Evolutionary conservation across 2,329 filamentous ascomycete genomes (phyloP), one percentile per base, ranked within the genome.

Genomic region (Ceratocystis alfenasii): DNA sequence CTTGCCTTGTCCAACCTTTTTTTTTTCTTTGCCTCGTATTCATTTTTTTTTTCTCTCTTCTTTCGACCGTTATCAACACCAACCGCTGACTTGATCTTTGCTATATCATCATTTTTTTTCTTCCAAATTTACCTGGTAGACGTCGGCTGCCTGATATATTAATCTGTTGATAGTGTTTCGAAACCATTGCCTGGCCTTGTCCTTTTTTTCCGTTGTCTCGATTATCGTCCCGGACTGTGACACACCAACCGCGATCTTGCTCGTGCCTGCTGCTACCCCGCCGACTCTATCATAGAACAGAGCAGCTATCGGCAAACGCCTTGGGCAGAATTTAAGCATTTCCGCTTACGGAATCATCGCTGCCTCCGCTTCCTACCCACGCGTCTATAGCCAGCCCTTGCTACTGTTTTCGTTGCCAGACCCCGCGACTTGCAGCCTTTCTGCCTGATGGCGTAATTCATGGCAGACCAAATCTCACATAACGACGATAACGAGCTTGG

Each of bases 401-500:
- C 30, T 45, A 17, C 50, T 36, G 15, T 20, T 30, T 8, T 36
- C 25, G 46, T n/a, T 59, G 65, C 48, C 36, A 44, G 53, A 63
- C 33, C 33, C 59, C 62, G 59, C 55, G 41, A 67, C 66, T 63
- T 60, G 48, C 61, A 65, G 73, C 73, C 73, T 74, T 73, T 76
- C 75, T 77, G 80, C 78, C 81, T 78, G 75, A 85, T 85, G 82
- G 82, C 82, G 82, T 85, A 84, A 82, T 82, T 80, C 81, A 85
- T 85, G 83, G 82, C 82, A 83, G 82, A 84, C 80, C 82, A 79
- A 83, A 84, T 76, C 76, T 72, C 74, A 75, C 74, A 44, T 62
- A 63, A 64, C 63, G 61, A 66, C 50, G 62, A 67, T 65, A 67
- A 66, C 68, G 68, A 69, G 53, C 64, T 36, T 50, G 55, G 59